Conservation (phyloP, 306 rosid species). For the Geum urbanum region DNA sequence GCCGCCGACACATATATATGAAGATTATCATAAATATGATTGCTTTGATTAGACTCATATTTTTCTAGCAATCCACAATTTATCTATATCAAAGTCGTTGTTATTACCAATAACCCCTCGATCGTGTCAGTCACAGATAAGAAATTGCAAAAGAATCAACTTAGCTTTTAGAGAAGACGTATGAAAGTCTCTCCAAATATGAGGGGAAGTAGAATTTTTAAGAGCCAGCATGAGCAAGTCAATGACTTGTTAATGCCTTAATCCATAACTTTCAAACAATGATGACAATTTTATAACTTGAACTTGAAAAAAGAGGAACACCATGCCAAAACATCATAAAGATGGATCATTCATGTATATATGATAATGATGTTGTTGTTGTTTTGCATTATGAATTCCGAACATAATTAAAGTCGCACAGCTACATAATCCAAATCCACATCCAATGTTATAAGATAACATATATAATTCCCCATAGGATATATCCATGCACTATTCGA, state of each 20-base stretch:
- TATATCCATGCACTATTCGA: constrained; percentile 22
- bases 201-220: constrained; percentile 22
- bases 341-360: constrained; percentile 32
- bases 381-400: constrained; percentile 39
- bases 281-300: constrained; percentile 22
- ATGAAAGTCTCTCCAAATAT: constrained; percentile 26
- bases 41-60: too few species aligned
- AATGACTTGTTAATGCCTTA: constrained; percentile 36
- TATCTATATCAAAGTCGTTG: too few species aligned
- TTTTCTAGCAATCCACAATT: too few species aligned
- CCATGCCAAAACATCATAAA: constrained; percentile 29
- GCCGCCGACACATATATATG: too few species aligned
- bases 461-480: constrained; percentile 30
- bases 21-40: too few species aligned
- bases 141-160: background rate
- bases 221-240: constrained; percentile 25
- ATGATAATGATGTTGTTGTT: constrained; percentile 46
- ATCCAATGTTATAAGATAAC: constrained; percentile 35
- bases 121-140: background rate
- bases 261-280: constrained; percentile 25
- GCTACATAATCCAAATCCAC: constrained; percentile 24
- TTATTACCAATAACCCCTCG: background rate
- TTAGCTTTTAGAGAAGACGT: background rate
- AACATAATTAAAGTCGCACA: constrained; percentile 27
- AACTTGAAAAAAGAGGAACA: constrained; percentile 18